These are phyloP conservation scores for Nemania sp. DNA, from an alignment of 2,329 filamentous ascomycete genomes.

Conservation along the genomic window DNA sequence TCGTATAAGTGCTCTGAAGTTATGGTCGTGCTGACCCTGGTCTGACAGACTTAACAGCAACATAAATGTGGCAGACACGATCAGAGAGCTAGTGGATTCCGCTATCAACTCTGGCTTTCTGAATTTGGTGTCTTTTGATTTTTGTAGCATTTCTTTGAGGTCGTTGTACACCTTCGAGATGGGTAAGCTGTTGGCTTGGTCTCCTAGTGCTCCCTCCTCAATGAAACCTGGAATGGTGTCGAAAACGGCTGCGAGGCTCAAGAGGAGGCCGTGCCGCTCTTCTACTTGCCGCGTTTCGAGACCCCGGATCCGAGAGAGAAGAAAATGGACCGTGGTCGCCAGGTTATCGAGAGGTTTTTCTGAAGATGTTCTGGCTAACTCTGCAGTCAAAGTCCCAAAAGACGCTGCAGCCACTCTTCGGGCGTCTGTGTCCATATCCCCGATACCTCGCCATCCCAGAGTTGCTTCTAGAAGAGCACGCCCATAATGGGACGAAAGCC, in stretches of 20 bases:
- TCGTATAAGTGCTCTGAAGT: conserved; percentile 28
- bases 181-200: conserved; percentile 19
- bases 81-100: conserved; percentile 62
- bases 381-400: conserved; percentile 62
- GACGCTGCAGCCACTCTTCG: conserved; percentile 72
- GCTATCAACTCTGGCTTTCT: conserved; percentile 67
- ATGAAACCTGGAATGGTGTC: conserved; percentile 48
- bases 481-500: conserved; percentile 70
- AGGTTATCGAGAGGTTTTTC: conserved; percentile 36
- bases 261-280: conserved; percentile 68
- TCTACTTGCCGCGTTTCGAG: conserved; percentile 65
- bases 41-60: conserved; percentile 45
- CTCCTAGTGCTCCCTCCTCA: background rate
- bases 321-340: conserved; percentile 43
- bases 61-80: conserved; percentile 55
- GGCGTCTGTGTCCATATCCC: conserved; percentile 73
- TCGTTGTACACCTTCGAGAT: conserved; percentile 33
- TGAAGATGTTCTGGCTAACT: conserved; percentile 39
- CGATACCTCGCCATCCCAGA: conserved; percentile 85
- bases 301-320: conserved; percentile 49
- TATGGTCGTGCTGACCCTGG: conserved; percentile 9
- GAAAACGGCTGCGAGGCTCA: conserved; percentile 63
- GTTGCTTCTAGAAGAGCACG: conserved; percentile 70
- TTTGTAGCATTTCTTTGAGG: conserved; percentile 45
- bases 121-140: conserved; percentile 48